phyloP scores from a whole-genome alignment of 1,284 basidiomycete genomes.

The Leccinum glutinopallens region DNA sequence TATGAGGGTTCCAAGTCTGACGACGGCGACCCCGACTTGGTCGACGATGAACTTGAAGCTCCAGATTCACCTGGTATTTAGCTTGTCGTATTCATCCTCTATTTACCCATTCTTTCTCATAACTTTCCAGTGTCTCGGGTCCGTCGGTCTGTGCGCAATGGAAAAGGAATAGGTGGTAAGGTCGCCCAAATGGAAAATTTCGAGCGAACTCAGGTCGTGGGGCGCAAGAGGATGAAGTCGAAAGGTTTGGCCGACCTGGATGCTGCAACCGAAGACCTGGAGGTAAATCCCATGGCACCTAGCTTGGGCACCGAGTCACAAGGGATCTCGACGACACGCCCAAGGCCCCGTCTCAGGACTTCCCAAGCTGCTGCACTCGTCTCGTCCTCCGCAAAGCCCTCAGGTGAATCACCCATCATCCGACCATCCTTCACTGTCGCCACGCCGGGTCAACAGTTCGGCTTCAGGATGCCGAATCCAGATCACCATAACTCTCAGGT shows the following conservation, averaged over 20 bases:
- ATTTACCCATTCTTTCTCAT: not conserved
- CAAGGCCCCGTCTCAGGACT: too few relatives aligned
- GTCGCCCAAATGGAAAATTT: not conserved
- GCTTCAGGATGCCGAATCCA: too few relatives aligned
- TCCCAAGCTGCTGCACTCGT: too few relatives aligned
- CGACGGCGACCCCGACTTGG: not conserved
- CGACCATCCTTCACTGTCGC: too few relatives aligned
- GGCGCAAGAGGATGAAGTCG: not conserved
- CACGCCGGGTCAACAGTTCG: too few relatives aligned
- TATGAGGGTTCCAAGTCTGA: not conserved
- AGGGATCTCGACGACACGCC: too few relatives aligned
- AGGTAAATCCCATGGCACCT: not conserved
- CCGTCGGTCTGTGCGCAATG: not conserved
- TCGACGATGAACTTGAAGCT: not conserved
- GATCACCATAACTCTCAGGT: too few relatives aligned
- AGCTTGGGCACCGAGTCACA: not conserved
- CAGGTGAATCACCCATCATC: too few relatives aligned
- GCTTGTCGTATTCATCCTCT: not conserved
- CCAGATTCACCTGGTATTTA: not conserved
- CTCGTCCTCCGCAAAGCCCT: too few relatives aligned
- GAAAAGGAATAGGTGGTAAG: not conserved
- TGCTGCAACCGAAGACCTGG: not conserved
- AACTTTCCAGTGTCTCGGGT: not conserved
- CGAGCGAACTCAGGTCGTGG: not conserved
- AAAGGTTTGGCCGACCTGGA: not conserved